Evolutionary conservation across 1,284 basidiomycete species (phyloP).

Genomic region (Trichosporon sp.): DNA sequence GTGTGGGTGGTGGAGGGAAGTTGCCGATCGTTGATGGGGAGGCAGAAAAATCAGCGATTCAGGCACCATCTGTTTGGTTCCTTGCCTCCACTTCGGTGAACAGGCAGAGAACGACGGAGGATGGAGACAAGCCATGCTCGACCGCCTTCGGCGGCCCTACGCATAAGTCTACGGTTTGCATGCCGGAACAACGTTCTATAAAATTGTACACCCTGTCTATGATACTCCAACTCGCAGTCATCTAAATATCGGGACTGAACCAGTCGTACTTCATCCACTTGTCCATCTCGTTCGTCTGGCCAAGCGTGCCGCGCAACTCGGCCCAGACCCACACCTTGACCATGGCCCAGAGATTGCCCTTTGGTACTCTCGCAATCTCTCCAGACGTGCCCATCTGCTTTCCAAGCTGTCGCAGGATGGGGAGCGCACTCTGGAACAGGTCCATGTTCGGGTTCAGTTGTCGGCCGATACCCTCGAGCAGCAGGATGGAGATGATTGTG

Average conservation of each 20-base stretch:
- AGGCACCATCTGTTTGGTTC: constrained; percentile 19
- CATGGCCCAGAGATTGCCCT: constrained; percentile 75
- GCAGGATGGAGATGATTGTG: constrained; percentile 89
- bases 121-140: no score
- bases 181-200: constrained; percentile 7
- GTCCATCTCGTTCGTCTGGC: constrained; percentile 74
- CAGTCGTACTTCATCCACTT: constrained; percentile 53
- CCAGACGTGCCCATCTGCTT: constrained; percentile 82
- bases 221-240: neutral
- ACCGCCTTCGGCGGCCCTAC: no score
- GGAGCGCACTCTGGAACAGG: constrained; percentile 87
- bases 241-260: constrained; percentile 39
- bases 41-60: neutral
- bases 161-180: neutral
- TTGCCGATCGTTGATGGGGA: neutral
- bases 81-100: neutral
- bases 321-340: constrained; percentile 91
- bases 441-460: constrained; percentile 91
- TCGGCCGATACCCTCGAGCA: constrained; percentile 94
- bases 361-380: constrained; percentile 66
- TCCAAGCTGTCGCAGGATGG: constrained; percentile 84
- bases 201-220: constrained; percentile 8
- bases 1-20: neutral
- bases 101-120: no score
- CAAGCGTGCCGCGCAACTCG: constrained; percentile 83